Conservation (phyloP, 352 stramenopile species). For the Ophiocytium majus region DNA sequence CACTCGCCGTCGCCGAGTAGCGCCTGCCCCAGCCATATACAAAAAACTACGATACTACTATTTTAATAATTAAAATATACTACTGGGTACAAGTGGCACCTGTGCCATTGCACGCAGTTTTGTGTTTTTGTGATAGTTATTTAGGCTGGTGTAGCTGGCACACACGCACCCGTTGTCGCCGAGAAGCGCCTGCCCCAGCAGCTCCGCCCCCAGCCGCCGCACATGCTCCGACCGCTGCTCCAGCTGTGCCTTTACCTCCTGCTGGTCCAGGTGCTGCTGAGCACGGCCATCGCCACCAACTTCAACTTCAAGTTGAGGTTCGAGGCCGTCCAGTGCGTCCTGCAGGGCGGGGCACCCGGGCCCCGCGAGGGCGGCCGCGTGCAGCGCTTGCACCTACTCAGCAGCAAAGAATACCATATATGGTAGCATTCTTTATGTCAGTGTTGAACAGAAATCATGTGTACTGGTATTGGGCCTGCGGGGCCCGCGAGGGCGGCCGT, state of each 20-base stretch:
- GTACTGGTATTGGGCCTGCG: no score
- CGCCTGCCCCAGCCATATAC: not conserved
- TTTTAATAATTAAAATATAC: not conserved
- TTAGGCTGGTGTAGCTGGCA: not conserved
- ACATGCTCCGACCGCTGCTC: not conserved
- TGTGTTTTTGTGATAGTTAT: not conserved
- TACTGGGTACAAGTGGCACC: not conserved
- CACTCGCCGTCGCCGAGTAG: not conserved
- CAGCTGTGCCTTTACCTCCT: no score
- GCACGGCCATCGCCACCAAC: not conserved
- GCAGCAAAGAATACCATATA: not conserved
- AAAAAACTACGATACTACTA: not conserved
- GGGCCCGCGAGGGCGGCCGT: not conserved
- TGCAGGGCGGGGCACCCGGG: not conserved
- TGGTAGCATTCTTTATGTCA: no score
- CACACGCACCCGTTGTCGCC: not conserved
- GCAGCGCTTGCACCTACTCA: not conserved
- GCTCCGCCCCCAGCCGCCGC: not conserved
- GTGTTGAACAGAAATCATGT: no score
- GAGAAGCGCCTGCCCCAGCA: constrained; percentile 4
- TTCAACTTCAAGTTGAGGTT: no score
- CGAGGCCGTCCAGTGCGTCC: not conserved
- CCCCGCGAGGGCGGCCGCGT: not conserved
- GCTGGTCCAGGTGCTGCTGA: no score
- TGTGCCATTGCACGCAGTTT: not conserved